Percentiles rank a stretch among this genome's conserved stretches.
phyloP scores from a whole-genome alignment of 73 alveolate species.

The Tetrahymena thermophila region DNA sequence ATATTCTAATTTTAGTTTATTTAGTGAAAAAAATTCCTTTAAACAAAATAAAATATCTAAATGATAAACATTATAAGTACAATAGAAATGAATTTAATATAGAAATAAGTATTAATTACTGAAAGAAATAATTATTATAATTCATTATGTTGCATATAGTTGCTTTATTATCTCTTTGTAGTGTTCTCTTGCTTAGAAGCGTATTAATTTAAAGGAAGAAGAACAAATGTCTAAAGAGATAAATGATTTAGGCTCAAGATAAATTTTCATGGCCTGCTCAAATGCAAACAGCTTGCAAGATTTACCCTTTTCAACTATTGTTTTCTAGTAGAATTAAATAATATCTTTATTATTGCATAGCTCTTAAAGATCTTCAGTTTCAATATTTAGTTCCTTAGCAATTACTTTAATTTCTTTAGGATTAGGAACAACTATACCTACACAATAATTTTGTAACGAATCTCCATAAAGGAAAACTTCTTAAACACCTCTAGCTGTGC shows the following conservation, averaged over 20 bases:
- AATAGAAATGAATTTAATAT: no score
- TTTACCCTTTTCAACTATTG: conserved; percentile 27
- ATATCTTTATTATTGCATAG: conserved; percentile 8
- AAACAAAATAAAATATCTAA: no score
- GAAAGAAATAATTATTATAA: no score
- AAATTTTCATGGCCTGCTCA: conserved; percentile 72
- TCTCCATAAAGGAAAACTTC: conserved; percentile 91
- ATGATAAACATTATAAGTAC: no score
- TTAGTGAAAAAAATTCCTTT: no score
- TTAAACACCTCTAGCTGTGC: conserved; percentile 53
- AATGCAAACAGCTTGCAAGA: conserved; percentile 55
- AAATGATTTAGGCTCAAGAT: conserved; percentile 58
- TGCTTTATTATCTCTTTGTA: conserved; percentile 56
- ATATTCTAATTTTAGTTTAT: no score
- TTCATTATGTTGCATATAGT: conserved; percentile 25
- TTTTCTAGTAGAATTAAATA: not conserved
- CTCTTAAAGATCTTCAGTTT: conserved; percentile 6
- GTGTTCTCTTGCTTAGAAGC: conserved; percentile 65
- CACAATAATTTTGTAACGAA: conserved; percentile 57
- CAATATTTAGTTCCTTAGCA: conserved; percentile 3
- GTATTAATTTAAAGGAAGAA: conserved; percentile 82
- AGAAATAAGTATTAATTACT: not conserved
- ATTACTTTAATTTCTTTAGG: conserved; percentile 47
- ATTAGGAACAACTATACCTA: conserved; percentile 79
- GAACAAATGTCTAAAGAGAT: conserved; percentile 62